A percentile compares a stretch with the other conserved stretches of the same genome.
Conservation (phyloP, 2,329 filamentous ascomycete genomes). For the Orbilia oligospora region DNA sequence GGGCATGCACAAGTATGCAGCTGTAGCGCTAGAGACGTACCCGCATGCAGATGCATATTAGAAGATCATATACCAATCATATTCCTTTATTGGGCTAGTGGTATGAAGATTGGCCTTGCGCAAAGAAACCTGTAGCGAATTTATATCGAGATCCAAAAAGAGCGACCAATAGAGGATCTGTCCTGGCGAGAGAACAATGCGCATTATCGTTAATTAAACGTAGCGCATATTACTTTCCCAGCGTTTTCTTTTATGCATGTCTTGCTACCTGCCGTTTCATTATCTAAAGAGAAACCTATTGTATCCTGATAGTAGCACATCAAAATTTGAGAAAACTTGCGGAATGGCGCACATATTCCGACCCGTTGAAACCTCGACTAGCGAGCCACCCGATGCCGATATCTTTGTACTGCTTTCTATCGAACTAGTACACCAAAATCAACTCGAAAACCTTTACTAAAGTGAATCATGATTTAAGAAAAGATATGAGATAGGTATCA, state of each 20-base stretch:
- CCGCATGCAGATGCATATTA: conserved; percentile 2
- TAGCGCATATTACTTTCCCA: too few relatives aligned
- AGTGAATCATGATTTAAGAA: background rate
- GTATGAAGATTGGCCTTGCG: background rate
- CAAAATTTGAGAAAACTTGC: background rate
- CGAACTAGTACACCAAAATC: background rate
- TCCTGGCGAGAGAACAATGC: conserved; percentile 9
- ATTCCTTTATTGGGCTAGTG: background rate
- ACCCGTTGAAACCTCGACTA: background rate
- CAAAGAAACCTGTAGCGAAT: background rate
- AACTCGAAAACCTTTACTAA: background rate
- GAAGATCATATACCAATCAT: background rate
- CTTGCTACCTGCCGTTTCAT: conserved; percentile 7
- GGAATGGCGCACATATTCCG: background rate
- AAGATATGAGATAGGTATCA: background rate
- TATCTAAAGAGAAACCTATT: background rate
- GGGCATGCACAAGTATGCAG: conserved; percentile 2
- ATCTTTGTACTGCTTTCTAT: background rate
- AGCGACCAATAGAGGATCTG: background rate
- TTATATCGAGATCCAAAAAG: background rate
- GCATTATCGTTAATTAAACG: conserved; percentile 7
- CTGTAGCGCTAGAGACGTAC: background rate
- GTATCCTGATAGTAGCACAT: conserved; percentile 23
- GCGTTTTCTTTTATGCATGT: background rate
- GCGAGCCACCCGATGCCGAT: background rate